Conservation (phyloP, 2,329 filamentous ascomycete species). For the Paecilomyces formosus region DNA sequence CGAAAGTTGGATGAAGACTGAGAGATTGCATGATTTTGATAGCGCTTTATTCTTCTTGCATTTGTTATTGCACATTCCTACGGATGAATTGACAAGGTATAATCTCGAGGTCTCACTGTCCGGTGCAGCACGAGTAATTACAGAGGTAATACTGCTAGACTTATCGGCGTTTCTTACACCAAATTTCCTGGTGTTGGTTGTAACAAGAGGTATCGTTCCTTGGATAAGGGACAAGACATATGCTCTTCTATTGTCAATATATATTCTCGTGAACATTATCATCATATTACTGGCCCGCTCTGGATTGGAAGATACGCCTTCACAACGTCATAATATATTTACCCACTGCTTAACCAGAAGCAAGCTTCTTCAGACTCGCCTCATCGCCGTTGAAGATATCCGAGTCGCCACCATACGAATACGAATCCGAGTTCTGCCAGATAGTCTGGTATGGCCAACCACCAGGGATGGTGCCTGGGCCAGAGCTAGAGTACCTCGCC, state of each 20-base stretch:
- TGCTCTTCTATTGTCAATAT: too few species aligned
- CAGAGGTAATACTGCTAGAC: neutral
- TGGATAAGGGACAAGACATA: too few species aligned
- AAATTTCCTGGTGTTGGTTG: neutral
- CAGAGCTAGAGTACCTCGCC: constrained; percentile 35
- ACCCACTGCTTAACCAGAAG: constrained; percentile 1
- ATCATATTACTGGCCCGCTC: neutral
- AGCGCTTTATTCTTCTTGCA: neutral
- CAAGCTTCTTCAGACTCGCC: constrained; percentile 22
- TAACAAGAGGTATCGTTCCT: neutral
- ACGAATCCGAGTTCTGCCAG: constrained; percentile 47
- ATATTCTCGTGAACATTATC: neutral
- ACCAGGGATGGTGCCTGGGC: constrained; percentile 39
- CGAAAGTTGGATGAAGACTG: constrained; percentile 58
- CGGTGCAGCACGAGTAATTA: neutral
- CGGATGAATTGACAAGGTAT: neutral
- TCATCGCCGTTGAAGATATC: constrained; percentile 45
- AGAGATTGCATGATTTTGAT: constrained; percentile 8
- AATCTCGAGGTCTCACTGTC: neutral
- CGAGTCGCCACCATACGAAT: constrained; percentile 46
- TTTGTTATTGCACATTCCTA: neutral
- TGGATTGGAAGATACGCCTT: neutral
- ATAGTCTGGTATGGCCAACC: constrained; percentile 49
- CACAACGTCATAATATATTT: neutral
- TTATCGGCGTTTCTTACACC: neutral